These are phyloP conservation scores for Sugiyamaella grinbergsii DNA, from an alignment of 1,139 yeast genomes.

Conservation along the genomic window DNA sequence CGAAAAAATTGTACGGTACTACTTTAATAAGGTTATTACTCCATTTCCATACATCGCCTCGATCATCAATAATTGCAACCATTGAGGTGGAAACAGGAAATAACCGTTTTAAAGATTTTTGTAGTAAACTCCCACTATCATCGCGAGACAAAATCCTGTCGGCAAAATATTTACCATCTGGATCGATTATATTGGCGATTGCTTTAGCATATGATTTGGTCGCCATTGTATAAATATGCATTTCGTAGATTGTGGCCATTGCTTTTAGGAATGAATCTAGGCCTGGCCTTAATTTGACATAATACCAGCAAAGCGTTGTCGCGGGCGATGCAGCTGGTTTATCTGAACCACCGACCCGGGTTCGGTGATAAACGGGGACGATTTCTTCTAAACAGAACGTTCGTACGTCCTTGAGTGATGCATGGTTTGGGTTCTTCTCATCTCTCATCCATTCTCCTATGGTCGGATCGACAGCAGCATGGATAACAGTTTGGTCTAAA, in stretches of 20 bases:
- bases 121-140: constrained; percentile 91
- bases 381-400: constrained; percentile 80
- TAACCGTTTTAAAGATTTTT: constrained; percentile 80
- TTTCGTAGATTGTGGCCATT: constrained; percentile 69
- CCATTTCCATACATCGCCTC: constrained; percentile 99
- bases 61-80: constrained; percentile 95
- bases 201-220: constrained; percentile 91
- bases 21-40: constrained; percentile 87
- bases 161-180: constrained; percentile 81
- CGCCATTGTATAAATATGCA: constrained; percentile 99
- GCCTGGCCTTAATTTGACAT: constrained; percentile 91
- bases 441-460: constrained; percentile 96
- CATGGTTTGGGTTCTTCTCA: constrained; percentile 79
- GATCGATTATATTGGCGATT: constrained; percentile 89
- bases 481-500: constrained; percentile 95
- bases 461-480: constrained; percentile 96
- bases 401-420: constrained; percentile 78
- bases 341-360: constrained; percentile 1
- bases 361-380: constrained; percentile 54
- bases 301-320: constrained; percentile 69
- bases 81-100: constrained; percentile 96
- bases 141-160: constrained; percentile 91
- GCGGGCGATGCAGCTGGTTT: constrained; percentile 24
- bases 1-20: constrained; percentile 92
- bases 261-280: constrained; percentile 66